Evolutionary conservation across 768 basidiomycete genomes (phyloP).

Genomic region (Mycena belliarum): DNA sequence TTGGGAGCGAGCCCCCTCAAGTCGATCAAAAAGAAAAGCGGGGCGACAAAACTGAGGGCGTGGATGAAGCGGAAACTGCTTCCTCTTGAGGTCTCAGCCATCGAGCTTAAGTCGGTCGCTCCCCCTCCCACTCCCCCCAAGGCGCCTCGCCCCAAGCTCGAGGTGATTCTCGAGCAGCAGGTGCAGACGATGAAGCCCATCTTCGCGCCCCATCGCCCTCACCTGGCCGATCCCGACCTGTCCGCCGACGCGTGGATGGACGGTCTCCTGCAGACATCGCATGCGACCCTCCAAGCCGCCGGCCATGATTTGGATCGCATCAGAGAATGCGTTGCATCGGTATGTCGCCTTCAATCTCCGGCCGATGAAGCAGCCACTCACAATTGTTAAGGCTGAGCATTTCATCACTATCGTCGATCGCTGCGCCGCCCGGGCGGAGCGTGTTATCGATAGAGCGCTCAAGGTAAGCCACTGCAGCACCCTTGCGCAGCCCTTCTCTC

Average conservation of each 20-base stretch:
- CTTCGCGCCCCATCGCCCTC: neutral
- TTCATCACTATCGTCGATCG: slow-evolving; percentile 55
- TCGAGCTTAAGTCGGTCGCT: neutral
- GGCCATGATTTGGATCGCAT: slow-evolving; percentile 59
- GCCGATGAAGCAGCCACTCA: neutral
- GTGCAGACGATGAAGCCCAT: neutral
- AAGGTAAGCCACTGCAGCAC: slow-evolving; percentile 40
- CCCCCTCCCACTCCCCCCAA: neutral
- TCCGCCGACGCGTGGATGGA: slow-evolving; percentile 39
- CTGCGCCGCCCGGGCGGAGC: slow-evolving; percentile 58
- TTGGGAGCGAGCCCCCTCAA: slow-evolving; percentile 21
- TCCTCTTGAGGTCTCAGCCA: slow-evolving; percentile 19
- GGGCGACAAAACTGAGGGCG: slow-evolving; percentile 54
- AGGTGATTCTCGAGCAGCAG: slow-evolving; percentile 29
- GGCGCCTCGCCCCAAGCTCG: slow-evolving; percentile 27
- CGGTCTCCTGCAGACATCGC: slow-evolving; percentile 42
- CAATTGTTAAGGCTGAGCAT: slow-evolving; percentile 49
- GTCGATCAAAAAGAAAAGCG: slow-evolving; percentile 30
- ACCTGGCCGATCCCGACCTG: slow-evolving; percentile 20
- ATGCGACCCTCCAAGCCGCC: slow-evolving; percentile 52
- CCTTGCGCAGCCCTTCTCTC: neutral
- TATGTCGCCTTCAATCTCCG: slow-evolving; percentile 32
- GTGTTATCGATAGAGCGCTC: slow-evolving; percentile 55
- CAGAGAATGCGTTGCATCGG: slow-evolving; percentile 52
- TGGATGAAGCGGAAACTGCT: slow-evolving; percentile 66